Evolutionary conservation across 2,329 filamentous ascomycete species (phyloP), one percentile per base, ranked within the genome.

Genomic region (Xylariaceae sp.): DNA sequence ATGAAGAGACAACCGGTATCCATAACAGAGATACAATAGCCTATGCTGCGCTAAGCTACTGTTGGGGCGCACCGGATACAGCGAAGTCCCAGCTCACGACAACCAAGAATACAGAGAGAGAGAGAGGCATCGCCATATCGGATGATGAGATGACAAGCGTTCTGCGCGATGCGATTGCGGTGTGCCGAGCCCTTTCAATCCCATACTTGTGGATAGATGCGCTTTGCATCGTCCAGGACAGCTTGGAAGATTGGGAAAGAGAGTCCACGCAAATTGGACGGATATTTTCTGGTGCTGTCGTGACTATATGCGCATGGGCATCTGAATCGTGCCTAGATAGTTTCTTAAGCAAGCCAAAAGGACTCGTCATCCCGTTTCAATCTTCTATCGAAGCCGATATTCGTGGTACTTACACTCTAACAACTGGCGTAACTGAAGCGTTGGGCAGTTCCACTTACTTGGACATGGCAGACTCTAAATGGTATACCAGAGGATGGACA

Each of bases 221-320:
- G 12, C 40, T 54, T 31, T 49, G 48, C 27, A 54, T 54, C 39
- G 2, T 54, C 6, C 52, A 51, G 39, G 48, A 48, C 27, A 45
- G 47, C 14, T 6, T 22, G 11, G n/a, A n/a, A 30, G 48, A 49
- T 27, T 51, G 52, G 52, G 17, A 49, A 22, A 18, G 17, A 9
- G 48, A 54, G 36, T 42, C 48, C 2, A 36, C 33, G 12, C 44
- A 27, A 3, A 54, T 54, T 59, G 45, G 38, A 14, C 36, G 17
- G 6, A 35, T 54, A 22, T 51, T 45, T 55, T 36, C 5, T 11
- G 19, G 42, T 11, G 30, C 39, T n/a, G 12, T 11, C 11, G 11
- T 43, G 17, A 48, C 39, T 6, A n/a, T 48, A 2, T 19, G n/a
- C 14, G 30, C 19, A 14, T 30, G 6, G 39, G 30, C 40, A 11